A percentile compares a stretch with the other conserved stretches of the same genome.
Evolutionary conservation across 768 basidiomycete species (phyloP).

Genomic region (Rhodotorula taiwanensis): DNA sequence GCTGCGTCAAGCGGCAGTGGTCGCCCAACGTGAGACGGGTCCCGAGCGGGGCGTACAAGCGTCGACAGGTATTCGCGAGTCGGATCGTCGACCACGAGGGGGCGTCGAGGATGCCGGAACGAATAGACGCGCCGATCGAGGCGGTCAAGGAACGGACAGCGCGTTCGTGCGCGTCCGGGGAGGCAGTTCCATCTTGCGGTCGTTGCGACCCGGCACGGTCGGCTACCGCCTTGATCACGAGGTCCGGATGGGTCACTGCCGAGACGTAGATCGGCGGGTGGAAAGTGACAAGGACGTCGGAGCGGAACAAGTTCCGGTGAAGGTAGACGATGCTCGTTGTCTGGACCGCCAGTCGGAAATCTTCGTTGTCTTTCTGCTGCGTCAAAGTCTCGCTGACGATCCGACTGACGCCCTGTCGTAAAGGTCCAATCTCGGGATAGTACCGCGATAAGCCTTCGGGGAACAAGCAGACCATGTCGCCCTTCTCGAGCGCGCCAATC

Average conservation of each 20-base stretch:
- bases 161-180: slow-evolving; percentile 48
- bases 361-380: slow-evolving; percentile 53
- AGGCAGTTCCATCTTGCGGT: slow-evolving; percentile 41
- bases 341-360: slow-evolving; percentile 62
- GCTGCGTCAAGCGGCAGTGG: slow-evolving; percentile 65
- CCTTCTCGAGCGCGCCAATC: slow-evolving; percentile 41
- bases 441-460: slow-evolving; percentile 82
- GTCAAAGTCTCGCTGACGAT: slow-evolving; percentile 71
- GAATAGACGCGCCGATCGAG: slow-evolving; percentile 61
- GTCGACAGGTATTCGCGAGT: slow-evolving; percentile 64
- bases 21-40: slow-evolving; percentile 79
- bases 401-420: slow-evolving; percentile 82
- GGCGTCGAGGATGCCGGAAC: slow-evolving; percentile 70
- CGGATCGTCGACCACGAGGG: slow-evolving; percentile 76
- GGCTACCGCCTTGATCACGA: slow-evolving; percentile 3
- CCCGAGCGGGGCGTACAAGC: slow-evolving; percentile 81
- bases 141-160: slow-evolving; percentile 59
- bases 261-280: slow-evolving; percentile 41
- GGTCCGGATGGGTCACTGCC: slow-evolving; percentile 30
- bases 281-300: slow-evolving; percentile 70
- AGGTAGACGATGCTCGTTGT: slow-evolving; percentile 55
- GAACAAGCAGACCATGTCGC: slow-evolving; percentile 55
- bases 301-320: slow-evolving; percentile 69
- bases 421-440: slow-evolving; percentile 75
- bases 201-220: not conserved